Percentiles rank a stretch among this genome's conserved stretches.
Evolutionary conservation across 768 basidiomycete genomes (phyloP).

Genomic region (Tylopilus rubrobrunneus): DNA sequence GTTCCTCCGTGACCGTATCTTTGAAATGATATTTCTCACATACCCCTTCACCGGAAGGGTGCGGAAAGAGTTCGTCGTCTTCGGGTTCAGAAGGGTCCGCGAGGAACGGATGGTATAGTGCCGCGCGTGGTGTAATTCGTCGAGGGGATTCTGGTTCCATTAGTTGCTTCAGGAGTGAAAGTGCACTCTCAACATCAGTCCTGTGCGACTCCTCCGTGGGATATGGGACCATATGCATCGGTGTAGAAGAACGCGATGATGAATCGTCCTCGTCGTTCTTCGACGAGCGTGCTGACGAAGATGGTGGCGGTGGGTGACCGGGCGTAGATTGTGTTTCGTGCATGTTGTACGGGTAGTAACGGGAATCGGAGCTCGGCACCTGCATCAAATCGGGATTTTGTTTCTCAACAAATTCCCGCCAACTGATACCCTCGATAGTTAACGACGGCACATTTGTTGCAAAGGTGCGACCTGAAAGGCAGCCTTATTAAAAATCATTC

Average conservation of each 20-base stretch:
- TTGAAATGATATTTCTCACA: constrained; percentile 60
- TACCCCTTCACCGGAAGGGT: constrained; percentile 62
- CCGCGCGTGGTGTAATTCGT: constrained; percentile 71
- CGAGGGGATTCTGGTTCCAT: constrained; percentile 76
- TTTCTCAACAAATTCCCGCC: constrained; percentile 70
- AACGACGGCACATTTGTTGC: constrained; percentile 86
- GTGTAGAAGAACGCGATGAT: constrained; percentile 20
- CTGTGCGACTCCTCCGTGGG: constrained; percentile 40
- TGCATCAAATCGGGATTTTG: constrained; percentile 70
- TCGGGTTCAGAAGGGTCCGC: constrained; percentile 40
- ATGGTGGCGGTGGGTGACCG: constrained; percentile 27
- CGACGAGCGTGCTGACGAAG: constrained; percentile 33
- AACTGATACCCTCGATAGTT: constrained; percentile 58
- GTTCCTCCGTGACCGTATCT: constrained; percentile 57
- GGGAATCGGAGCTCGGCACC: constrained; percentile 46
- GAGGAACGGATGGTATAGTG: constrained; percentile 80
- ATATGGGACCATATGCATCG: constrained; percentile 17
- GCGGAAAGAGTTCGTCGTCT: constrained; percentile 69
- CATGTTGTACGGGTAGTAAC: constrained; percentile 51
- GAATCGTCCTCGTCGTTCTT: constrained; percentile 12
- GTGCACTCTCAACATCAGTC: constrained; percentile 57
- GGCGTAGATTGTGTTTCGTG: constrained; percentile 24
- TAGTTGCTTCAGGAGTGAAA: constrained; percentile 71
- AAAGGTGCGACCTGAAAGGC: constrained; percentile 73
- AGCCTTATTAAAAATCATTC: constrained; percentile 2